These are phyloP conservation scores for Chlamydomonas sphaeroides DNA, from an alignment of 139 green algal genomes.

Conservation along the genomic window DNA sequence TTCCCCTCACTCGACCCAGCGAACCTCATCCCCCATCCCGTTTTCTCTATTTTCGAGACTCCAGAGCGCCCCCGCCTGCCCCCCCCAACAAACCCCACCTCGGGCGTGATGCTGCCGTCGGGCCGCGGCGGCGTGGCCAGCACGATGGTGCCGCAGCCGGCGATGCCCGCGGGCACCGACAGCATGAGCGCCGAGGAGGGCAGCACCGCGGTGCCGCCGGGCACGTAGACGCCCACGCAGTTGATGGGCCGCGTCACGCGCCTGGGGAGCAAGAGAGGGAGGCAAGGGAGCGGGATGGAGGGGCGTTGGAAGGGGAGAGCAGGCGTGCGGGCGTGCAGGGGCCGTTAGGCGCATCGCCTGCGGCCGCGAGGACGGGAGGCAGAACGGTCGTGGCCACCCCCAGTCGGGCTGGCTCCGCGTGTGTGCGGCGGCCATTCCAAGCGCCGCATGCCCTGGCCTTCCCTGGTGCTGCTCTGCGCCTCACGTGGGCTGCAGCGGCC, in stretches of 20 bases:
- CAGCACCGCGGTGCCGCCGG: conserved; percentile 96
- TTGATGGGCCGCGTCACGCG: conserved; percentile 72
- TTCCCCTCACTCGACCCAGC: too few species aligned
- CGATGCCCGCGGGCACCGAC: conserved; percentile 87
- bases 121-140: conserved; percentile 90
- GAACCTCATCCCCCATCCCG: too few species aligned
- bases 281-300: not conserved
- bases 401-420: too few species aligned
- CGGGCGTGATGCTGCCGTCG: conserved; percentile 82
- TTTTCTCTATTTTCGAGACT: too few species aligned
- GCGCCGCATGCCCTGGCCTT: too few species aligned
- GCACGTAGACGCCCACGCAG: conserved; percentile 96
- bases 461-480: too few species aligned
- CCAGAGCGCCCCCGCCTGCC: not conserved
- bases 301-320: not conserved
- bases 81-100: conserved; percentile 39
- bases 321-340: too few species aligned
- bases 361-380: too few species aligned
- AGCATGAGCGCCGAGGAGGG: conserved; percentile 97
- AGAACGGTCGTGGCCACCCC: too few species aligned
- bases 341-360: too few species aligned
- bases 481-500: too few species aligned
- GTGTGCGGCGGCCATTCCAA: too few species aligned
- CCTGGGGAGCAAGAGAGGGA: not conserved
- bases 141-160: conserved; percentile 94